Conservation (phyloP, 1,284 basidiomycete species). For the Cutaneotrichosporon spelunceum region DNA sequence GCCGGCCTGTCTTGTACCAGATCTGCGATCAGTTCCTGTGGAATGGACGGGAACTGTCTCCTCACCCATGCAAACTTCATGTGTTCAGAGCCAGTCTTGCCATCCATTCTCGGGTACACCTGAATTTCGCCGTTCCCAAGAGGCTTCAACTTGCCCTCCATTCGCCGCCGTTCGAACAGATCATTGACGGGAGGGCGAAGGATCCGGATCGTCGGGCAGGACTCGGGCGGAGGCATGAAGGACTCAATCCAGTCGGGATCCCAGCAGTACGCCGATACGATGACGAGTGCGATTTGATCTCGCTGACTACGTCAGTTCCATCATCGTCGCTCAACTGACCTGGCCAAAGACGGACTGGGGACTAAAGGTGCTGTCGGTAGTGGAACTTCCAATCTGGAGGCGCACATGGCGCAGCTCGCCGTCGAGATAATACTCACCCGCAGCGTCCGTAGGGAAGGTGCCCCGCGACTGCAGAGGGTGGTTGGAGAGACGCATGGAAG, state of each 20-base stretch:
- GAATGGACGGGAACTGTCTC: constrained; percentile 7
- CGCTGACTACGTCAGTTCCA: constrained; percentile 24
- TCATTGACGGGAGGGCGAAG: constrained; percentile 15
- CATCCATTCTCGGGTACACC: constrained; percentile 40
- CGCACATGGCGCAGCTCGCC: constrained; percentile 42
- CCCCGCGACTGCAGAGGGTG: constrained; percentile 38
- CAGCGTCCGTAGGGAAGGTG: constrained; percentile 39
- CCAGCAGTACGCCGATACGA: constrained; percentile 39
- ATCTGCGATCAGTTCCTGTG: constrained; percentile 29
- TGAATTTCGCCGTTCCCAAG: constrained; percentile 35
- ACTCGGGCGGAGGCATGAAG: constrained; percentile 33
- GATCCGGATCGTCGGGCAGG: constrained; percentile 36
- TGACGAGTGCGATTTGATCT: constrained; percentile 38
- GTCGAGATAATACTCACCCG: constrained; percentile 44
- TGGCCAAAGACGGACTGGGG: constrained; percentile 34
- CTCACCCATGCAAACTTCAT: constrained; percentile 49
- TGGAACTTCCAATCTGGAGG: constrained; percentile 29
- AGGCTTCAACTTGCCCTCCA: constrained; percentile 36
- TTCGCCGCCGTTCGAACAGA: background rate
- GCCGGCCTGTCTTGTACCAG: constrained; percentile 49
- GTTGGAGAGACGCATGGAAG: background rate
- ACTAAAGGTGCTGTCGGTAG: constrained; percentile 30
- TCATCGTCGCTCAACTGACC: constrained; percentile 25
- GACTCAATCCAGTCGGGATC: constrained; percentile 40
- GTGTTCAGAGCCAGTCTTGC: constrained; percentile 33